Base-by-base conservation (phyloP, 306 rosid genomes). In the Hylodesmum podocarpum region DNA sequence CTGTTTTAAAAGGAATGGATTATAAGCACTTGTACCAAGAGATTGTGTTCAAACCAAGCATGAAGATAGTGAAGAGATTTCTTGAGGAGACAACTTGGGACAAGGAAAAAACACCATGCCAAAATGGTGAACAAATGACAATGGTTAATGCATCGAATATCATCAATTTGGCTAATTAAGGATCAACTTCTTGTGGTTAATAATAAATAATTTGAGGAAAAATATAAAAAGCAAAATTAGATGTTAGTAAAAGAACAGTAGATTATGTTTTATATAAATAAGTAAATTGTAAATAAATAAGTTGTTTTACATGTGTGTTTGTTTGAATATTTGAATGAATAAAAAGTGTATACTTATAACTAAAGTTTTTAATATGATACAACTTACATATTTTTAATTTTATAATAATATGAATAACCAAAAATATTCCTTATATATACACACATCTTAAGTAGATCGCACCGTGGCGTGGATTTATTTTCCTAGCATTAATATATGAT, bases 1-100 rank as follows among this genome's bases (percentile, higher is more conserved):
- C 81, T 7, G 2, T 58, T 28, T 0, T 50, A 0, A 61, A 18
- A 3, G 85, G 78, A 8, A 19, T 34, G n/a, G 13, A 19, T 11
- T 57, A 75, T 47, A 6, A 15, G 6, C 3, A 54, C 1, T 10
- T 81, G 27, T 81, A 66, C 53, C 15, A 61, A 1, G 73, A 81
- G 13, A 24, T 40, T n/a, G 83, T 77, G 22, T 4, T 72, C 10
- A 50, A 51, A 14, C 85, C 85, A 19, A 29, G 83, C 65, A 0
- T 76, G 51, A 6, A 66, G 4, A 41, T 77, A 0, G 59, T 81
- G 3, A 2, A 46, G 19, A 37, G 5, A 1, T 81, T 81, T 53
- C 21, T 61, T 0, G 13, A 24, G 19, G 46, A 39, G 8, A 4
- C 34, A 44, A 43, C 47, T 13, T 4, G 25, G 16, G 12, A 0